phyloP scores from a whole-genome alignment of 129 eudicot species.

The Daucus carota region DH1_v3.0 NC_030383.2:14636001-14636500 shows the following conservation, averaged over 20 bases:
- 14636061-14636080: conserved; percentile 95
- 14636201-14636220: no score
- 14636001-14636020: conserved; percentile 78
- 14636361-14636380: not conserved
- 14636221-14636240: no score
- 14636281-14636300: not conserved
- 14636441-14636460: not conserved
- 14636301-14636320: no score
- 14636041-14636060: conserved; percentile 98
- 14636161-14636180: not conserved
- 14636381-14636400: not conserved
- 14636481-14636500: not conserved
- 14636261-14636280: no score
- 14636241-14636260: no score
- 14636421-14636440: not conserved
- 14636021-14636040: conserved; percentile 89
- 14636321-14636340: not conserved
- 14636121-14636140: not conserved
- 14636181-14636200: no score
- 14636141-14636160: not conserved
- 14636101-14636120: conserved; percentile 34
- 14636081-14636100: conserved; percentile 96
- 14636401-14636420: not conserved
- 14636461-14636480: not conserved
- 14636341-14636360: not conserved